phyloP scores from a whole-genome alignment of 768 basidiomycete genomes.

The Naematelia encephala region DNA sequence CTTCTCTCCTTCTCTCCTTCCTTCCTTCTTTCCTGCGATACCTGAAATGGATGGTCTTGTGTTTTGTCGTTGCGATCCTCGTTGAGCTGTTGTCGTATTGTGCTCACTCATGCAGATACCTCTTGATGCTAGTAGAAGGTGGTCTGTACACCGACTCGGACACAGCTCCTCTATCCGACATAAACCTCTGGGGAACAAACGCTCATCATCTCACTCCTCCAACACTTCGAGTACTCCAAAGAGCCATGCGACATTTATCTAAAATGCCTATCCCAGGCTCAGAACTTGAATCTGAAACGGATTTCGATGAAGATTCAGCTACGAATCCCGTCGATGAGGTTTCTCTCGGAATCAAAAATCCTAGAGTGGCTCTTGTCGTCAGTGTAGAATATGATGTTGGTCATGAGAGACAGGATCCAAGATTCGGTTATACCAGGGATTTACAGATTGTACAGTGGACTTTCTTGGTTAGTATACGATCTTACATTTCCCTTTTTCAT shows the following conservation, averaged over 20 bases:
- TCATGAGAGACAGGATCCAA: slow-evolving; percentile 4
- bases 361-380: slow-evolving; percentile 8
- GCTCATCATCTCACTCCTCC: slow-evolving; percentile 4
- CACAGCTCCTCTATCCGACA: slow-evolving; percentile 13
- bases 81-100: background rate
- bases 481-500: no score
- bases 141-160: slow-evolving; percentile 22
- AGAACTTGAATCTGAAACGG: no score
- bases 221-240: slow-evolving; percentile 3
- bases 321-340: background rate
- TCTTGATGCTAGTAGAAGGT: slow-evolving; percentile 10
- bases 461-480: slow-evolving; percentile 14
- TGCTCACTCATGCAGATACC: slow-evolving; percentile 6
- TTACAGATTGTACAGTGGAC: slow-evolving; percentile 25
- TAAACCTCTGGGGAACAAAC: slow-evolving; percentile 13
- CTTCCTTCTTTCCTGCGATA: background rate
- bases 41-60: no score
- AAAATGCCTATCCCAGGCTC: background rate
- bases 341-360: slow-evolving; percentile 5
- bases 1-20: background rate
- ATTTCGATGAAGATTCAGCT: background rate
- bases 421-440: slow-evolving; percentile 11
- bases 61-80: background rate
- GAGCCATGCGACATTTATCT: slow-evolving; percentile 5
- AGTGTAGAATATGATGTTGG: slow-evolving; percentile 15